Conservation (phyloP, 331 rosid species). For the Rosa hybrid region DNA sequence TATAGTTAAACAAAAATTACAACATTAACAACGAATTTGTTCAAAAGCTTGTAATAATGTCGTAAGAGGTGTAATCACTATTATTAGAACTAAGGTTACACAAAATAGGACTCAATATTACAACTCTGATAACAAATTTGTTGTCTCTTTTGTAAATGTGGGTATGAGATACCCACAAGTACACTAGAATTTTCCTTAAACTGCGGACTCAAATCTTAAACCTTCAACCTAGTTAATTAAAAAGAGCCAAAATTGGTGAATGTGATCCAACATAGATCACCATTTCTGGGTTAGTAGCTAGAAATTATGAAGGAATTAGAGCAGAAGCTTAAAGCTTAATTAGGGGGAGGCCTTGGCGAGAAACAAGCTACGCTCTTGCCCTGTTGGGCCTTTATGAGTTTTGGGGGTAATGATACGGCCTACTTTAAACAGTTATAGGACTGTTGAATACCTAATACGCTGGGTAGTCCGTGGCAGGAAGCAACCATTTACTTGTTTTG, state of each 20-base stretch:
- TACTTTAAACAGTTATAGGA: not conserved
- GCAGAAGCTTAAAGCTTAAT: not conserved
- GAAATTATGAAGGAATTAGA: not conserved
- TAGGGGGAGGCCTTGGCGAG: not conserved
- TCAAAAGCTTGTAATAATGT: too few species aligned
- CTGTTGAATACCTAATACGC: not conserved
- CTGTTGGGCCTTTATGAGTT: not conserved
- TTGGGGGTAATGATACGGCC: not conserved
- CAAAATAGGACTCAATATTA: too few species aligned
- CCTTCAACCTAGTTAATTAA: not conserved
- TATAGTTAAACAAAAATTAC: too few species aligned
- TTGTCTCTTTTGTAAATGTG: too few species aligned
- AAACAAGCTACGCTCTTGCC: not conserved
- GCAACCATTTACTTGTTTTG: not conserved
- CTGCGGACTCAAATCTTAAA: not conserved
- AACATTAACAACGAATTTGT: too few species aligned
- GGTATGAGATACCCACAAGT: too few species aligned
- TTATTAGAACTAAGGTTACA: too few species aligned
- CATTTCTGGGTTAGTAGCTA: not conserved
- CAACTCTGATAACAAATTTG: too few species aligned
- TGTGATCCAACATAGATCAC: not conserved
- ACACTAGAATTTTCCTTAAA: not conserved
- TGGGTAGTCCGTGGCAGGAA: constrained; percentile 4
- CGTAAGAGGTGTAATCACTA: too few species aligned
- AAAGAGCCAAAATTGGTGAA: not conserved